A percentile compares a stretch with the other conserved stretches of the same genome.
Evolutionary conservation across 768 basidiomycete species (phyloP).

Genomic region (Tricholomella constricta): DNA sequence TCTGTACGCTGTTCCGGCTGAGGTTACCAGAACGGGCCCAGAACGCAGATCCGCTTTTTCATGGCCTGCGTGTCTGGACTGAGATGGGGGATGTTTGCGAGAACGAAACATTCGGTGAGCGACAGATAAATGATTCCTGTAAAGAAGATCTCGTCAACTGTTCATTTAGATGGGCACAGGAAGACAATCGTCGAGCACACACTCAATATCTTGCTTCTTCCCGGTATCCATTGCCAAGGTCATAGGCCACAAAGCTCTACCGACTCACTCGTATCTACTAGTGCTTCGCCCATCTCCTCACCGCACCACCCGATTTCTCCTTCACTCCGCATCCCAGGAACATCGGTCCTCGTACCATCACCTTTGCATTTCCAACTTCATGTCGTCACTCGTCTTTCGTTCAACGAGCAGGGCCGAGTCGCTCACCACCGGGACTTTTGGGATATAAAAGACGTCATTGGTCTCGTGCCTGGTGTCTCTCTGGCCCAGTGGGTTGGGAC

Average conservation of each 20-base stretch:
- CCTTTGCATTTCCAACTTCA: conserved; percentile 74
- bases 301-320: no score
- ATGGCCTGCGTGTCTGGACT: conserved; percentile 69
- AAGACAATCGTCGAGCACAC: conserved; percentile 61
- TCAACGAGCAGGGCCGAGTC: conserved; percentile 83
- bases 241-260: conserved; percentile 33
- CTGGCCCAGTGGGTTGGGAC: conserved; percentile 66
- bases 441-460: conserved; percentile 78
- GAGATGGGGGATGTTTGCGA: conserved; percentile 77
- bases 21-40: conserved; percentile 21
- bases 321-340: no score
- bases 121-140: conserved; percentile 4
- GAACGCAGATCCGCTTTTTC: conserved; percentile 52
- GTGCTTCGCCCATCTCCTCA: conserved; percentile 29
- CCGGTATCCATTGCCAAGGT: conserved; percentile 62
- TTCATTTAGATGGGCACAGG: conserved; percentile 62
- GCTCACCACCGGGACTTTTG: conserved; percentile 79
- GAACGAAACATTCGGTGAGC: conserved; percentile 74
- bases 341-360: conserved; percentile 48
- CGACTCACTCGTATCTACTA: conserved; percentile 45
- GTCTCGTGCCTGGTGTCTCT: conserved; percentile 68
- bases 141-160: conserved; percentile 3
- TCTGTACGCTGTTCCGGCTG: conserved; percentile 57
- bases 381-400: conserved; percentile 48
- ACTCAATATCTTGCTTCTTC: conserved; percentile 73